A percentile compares a stretch with the other conserved stretches of the same genome.
Conservation (phyloP, 202 grass and related monocot genomes). For the Zizania palustris region DNA sequence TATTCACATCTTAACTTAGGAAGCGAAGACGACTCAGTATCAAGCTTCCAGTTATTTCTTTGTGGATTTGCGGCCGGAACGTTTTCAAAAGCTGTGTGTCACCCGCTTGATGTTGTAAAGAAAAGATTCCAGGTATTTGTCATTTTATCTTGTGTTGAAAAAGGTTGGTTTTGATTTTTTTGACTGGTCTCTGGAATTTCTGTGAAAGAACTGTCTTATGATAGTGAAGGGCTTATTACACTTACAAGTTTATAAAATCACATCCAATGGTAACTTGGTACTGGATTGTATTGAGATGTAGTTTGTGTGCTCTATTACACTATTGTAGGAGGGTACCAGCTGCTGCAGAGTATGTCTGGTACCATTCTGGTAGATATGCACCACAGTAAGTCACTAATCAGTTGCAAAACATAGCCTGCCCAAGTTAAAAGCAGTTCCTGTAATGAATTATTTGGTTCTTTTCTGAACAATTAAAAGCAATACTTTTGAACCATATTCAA, state of each 20-base stretch:
- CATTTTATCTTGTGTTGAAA: conserved; percentile 11
- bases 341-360: neutral
- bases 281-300: neutral
- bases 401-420: too few relatives aligned
- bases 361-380: neutral
- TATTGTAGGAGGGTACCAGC: neutral
- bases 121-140: conserved; percentile 88
- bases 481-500: too few relatives aligned
- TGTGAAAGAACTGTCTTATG: conserved; percentile 1
- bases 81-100: conserved; percentile 81
- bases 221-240: neutral
- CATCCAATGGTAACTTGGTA: neutral
- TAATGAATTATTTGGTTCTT: too few relatives aligned
- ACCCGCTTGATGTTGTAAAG: conserved; percentile 98
- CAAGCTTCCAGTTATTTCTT: conserved; percentile 89
- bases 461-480: too few relatives aligned
- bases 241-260: neutral
- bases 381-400: neutral
- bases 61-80: conserved; percentile 91
- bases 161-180: conserved; percentile 6
- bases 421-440: too few relatives aligned
- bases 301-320: neutral
- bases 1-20: conserved; percentile 54
- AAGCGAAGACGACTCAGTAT: conserved; percentile 57
- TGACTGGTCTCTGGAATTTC: neutral